Base-by-base conservation (phyloP, 2,329 filamentous ascomycete species). In the Chaetomium sp. region DNA sequence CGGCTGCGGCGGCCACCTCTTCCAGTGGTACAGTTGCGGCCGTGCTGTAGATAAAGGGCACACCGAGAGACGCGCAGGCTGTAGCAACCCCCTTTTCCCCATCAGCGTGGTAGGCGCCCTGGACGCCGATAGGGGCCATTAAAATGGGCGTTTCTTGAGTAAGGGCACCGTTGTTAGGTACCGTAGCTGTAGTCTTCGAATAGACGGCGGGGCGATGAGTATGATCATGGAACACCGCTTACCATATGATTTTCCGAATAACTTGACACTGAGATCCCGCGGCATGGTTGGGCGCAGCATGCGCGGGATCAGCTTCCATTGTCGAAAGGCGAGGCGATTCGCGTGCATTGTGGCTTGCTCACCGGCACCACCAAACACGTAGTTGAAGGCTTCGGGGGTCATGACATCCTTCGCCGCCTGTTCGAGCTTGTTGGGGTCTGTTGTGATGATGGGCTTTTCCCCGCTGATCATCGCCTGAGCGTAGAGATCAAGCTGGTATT, bases 31-130 rank as follows among this genome's bases (percentile, higher is more conserved):
- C 75, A 2, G 79, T 74, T 3, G 82, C 1, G 0, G 86, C 85
- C 1, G 86, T 89, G 58, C 79, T 85, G 49, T 89, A 72, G 52
- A 83, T 83, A 68, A 84, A 88, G 0, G 87, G 86, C 0, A 90
- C 75, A 1, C 77, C 74, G 1, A 84, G 71, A 11, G 81, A 76
- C 3, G 77, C 75, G 57, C 83, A 87, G 0, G 82, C 84, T n/a
- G 75, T 70, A 0, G 86, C 84, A 0, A 83, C 77, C 0, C 83
- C 86, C 1, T 77, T 74, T 64, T 91, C 87, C 11, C 76, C 81
- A 61, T 88, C 82, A 0, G 72, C 66, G 62, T 91, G 85, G 65
- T 87, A 84, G 36, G 88, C 82, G 1, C 74, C 73, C 63, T 89
- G 85, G 0, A 88, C 84, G 0, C 87, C 87, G 1, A 90, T 76